Percentiles rank a stretch among this genome's conserved stretches.
Evolutionary conservation across 140 eudicot genomes (phyloP).

Genomic region (Oenanthe javanica): DNA sequence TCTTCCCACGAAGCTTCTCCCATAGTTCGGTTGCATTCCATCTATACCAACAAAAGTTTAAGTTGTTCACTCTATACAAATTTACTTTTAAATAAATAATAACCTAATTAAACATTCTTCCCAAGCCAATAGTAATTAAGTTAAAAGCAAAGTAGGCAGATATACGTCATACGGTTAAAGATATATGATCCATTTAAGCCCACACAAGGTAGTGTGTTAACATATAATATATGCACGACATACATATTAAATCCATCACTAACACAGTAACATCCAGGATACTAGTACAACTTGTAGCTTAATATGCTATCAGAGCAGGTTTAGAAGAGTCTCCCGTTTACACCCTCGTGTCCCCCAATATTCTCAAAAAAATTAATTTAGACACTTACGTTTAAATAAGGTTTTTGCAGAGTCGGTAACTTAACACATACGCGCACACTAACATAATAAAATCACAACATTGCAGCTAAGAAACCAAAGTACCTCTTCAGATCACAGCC

Average conservation of each 20-base stretch:
- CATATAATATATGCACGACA: not conserved
- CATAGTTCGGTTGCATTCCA: slow-evolving; percentile 82
- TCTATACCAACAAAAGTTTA: slow-evolving; percentile 23
- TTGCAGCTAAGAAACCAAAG: not conserved
- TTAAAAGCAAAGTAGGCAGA: not conserved
- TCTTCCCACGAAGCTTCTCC: slow-evolving; percentile 86
- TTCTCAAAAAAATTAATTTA: not conserved
- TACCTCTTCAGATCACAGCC: slow-evolving; percentile 78
- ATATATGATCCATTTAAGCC: not conserved
- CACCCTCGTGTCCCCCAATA: not conserved
- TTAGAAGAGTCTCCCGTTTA: not conserved
- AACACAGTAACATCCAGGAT: not conserved
- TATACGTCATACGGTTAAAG: not conserved
- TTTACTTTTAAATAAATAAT: not conserved
- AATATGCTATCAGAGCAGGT: not conserved
- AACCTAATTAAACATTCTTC: not conserved
- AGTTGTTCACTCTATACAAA: not conserved
- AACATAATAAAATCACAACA: not conserved
- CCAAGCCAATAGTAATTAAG: not conserved
- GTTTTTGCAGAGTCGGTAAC: not conserved
- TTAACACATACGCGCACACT: not conserved
- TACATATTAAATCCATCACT: not conserved
- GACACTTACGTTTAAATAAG: not conserved
- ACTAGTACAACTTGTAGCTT: not conserved
- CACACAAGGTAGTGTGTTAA: not conserved